A percentile compares a stretch with the other conserved stretches of the same genome.
Evolutionary conservation across 495 filamentous ascomycete genomes (phyloP).

Genomic region (Geoglossum glabrum): DNA sequence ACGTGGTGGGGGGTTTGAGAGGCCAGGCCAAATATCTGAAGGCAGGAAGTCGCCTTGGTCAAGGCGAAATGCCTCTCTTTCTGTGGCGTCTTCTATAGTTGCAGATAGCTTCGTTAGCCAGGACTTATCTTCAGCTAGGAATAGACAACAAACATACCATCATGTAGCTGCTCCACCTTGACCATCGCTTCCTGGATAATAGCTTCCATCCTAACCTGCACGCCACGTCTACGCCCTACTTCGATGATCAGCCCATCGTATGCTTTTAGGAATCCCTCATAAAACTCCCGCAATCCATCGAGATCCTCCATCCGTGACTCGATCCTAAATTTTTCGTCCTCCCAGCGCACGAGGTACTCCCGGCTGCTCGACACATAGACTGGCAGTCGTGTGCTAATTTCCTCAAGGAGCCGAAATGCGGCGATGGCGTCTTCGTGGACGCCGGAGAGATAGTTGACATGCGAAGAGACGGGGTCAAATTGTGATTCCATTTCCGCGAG

Average conservation of each 20-base stretch:
- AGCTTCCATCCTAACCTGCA: conserved; percentile 50
- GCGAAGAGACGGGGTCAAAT: conserved; percentile 34
- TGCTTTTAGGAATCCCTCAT: conserved; percentile 62
- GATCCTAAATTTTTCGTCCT: conserved; percentile 49
- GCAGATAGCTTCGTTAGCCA: background rate
- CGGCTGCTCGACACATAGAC: conserved; percentile 47
- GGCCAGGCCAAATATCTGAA: conserved; percentile 71
- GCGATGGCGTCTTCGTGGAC: conserved; percentile 27
- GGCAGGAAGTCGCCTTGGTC: conserved; percentile 78
- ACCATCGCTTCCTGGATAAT: conserved; percentile 55
- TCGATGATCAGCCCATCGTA: conserved; percentile 75
- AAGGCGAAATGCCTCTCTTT: conserved; percentile 56
- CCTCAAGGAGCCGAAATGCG: conserved; percentile 46
- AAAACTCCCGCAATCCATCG: conserved; percentile 49
- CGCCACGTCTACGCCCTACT: conserved; percentile 46
- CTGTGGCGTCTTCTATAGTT: conserved; percentile 35
- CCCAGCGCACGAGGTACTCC: conserved; percentile 57
- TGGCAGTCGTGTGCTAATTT: conserved; percentile 41
- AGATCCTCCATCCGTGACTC: conserved; percentile 49
- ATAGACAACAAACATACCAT: conserved; percentile 41
- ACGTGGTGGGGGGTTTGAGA: conserved; percentile 36
- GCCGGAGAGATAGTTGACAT: conserved; percentile 31
- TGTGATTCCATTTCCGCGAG: conserved; percentile 56
- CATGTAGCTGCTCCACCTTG: conserved; percentile 32
- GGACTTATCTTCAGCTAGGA: background rate